Base-by-base conservation (phyloP, 2,329 filamentous ascomycete species). In the Zymoseptoria pseudotritici region DNA sequence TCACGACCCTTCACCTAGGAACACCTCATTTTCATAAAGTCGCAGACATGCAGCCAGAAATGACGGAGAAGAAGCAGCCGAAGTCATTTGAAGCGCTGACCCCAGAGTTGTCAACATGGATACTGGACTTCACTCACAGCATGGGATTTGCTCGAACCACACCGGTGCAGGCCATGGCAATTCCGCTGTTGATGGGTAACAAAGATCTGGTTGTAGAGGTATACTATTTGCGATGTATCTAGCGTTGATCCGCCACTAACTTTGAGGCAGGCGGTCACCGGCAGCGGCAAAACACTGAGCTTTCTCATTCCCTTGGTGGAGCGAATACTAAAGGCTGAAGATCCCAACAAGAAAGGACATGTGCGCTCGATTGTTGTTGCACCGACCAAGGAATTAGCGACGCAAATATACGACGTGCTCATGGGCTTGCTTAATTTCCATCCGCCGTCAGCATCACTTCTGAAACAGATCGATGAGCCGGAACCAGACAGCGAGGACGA, bases 171-270 rank as follows among this genome's bases (percentile, higher is more conserved):
- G 90, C 92, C 52, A 93, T 91, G 61, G 88, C 90, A 4, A 88
- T 97, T 66, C 91, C 91, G 11, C 83, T 96, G 56, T 94, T 96
- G 72, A 86, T 92, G 76, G 87, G 86, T 56, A 89, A 96, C 73
- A 96, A 95, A 71, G 91, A 96, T 74, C 90, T 96, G 4, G 91
- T 96, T 0, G 91, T 96, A 5, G 91, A 96, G 78, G 85, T 85
- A 72, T 53, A 63, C 19, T 51, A 24, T 9, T 49, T 2, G 8
- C 20, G 2, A 22, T 21, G 51, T 57, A 11, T 46, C 13, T 46
- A 56, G 17, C 17, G 49, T 29, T 29, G 13, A 26, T 8, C 11
- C 17, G 2, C n/a, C 17, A 9, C 60, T 60, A 54, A 61, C 24
- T 4, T 8, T 17, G 2, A 10, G 11, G 19, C 36, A 88, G 81